phyloP scores from a whole-genome alignment of 1,284 basidiomycete genomes.

The Ustanciosporium gigantosporum region DNA sequence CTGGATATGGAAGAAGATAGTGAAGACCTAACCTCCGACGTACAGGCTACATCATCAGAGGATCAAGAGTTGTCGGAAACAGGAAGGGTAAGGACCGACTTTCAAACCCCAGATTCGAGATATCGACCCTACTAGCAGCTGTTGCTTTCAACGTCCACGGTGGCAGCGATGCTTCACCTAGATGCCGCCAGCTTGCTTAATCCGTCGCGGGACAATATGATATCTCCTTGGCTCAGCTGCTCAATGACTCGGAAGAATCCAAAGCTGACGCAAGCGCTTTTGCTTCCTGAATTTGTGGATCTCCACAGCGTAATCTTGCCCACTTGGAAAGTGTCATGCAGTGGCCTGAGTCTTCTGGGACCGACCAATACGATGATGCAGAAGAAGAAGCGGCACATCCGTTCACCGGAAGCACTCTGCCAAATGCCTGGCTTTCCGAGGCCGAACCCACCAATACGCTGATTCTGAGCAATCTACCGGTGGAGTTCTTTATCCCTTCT shows the following conservation, averaged over 20 bases:
- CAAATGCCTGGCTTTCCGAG: neutral
- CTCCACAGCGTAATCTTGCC: constrained; percentile 32
- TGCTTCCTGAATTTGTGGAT: no score
- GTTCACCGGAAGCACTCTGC: neutral
- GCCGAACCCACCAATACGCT: constrained; percentile 43
- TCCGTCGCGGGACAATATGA: no score
- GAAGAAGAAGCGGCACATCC: neutral
- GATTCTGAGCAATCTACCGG: constrained; percentile 50
- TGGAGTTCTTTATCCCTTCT: constrained; percentile 48
- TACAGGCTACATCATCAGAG: neutral
- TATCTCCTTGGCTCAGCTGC: no score
- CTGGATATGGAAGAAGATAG: constrained; percentile 62
- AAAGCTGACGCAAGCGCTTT: no score
- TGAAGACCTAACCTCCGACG: constrained; percentile 3
- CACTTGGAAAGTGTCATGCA: constrained; percentile 42
- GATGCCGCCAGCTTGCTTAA: neutral
- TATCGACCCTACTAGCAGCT: constrained; percentile 75
- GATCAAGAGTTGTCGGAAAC: constrained; percentile 72
- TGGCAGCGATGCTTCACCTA: no score
- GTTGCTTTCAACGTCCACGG: no score
- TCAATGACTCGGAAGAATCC: no score
- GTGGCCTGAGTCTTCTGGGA: constrained; percentile 38
- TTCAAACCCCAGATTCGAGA: constrained; percentile 73
- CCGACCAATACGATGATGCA: constrained; percentile 2
- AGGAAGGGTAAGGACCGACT: constrained; percentile 92